Conservation (phyloP, 306 rosid species). For the Cucumis cinereus region DNA sequence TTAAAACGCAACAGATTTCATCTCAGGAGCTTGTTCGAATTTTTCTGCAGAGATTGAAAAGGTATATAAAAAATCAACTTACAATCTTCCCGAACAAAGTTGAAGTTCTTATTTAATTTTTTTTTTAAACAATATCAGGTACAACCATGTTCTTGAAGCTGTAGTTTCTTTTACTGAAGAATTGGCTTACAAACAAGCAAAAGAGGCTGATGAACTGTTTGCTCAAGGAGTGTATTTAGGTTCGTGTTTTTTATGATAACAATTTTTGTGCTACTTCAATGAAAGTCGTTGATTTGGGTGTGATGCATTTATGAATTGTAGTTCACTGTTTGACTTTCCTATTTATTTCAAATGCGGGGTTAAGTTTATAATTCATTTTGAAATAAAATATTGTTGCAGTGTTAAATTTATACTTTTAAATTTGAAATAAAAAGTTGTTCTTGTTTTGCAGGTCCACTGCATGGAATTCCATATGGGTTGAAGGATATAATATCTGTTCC, state of each 20-base stretch:
- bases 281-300: not conserved
- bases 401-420: not conserved
- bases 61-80: slow-evolving; percentile 20
- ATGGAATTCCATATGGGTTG: slow-evolving; percentile 79
- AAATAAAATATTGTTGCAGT: not conserved
- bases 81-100: not conserved
- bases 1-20: slow-evolving; percentile 54
- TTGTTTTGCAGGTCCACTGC: slow-evolving; percentile 47
- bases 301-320: not conserved
- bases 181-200: slow-evolving; percentile 53
- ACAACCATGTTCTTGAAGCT: slow-evolving; percentile 48
- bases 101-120: not conserved
- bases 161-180: slow-evolving; percentile 58
- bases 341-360: not conserved
- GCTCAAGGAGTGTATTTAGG: slow-evolving; percentile 54
- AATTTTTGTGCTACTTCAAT: not conserved
- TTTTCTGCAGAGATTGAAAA: slow-evolving; percentile 55
- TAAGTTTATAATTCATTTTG: not conserved
- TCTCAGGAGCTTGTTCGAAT: slow-evolving; percentile 52
- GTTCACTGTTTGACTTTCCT: not conserved
- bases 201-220: slow-evolving; percentile 57
- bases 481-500: slow-evolving; percentile 79
- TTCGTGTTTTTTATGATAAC: slow-evolving; percentile 4
- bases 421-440: not conserved
- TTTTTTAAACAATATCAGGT: slow-evolving; percentile 23